These are phyloP conservation scores for Alopecurus myosuroides DNA, from an alignment of 176 grass and related monocot species.

Conservation along the genomic window DNA sequence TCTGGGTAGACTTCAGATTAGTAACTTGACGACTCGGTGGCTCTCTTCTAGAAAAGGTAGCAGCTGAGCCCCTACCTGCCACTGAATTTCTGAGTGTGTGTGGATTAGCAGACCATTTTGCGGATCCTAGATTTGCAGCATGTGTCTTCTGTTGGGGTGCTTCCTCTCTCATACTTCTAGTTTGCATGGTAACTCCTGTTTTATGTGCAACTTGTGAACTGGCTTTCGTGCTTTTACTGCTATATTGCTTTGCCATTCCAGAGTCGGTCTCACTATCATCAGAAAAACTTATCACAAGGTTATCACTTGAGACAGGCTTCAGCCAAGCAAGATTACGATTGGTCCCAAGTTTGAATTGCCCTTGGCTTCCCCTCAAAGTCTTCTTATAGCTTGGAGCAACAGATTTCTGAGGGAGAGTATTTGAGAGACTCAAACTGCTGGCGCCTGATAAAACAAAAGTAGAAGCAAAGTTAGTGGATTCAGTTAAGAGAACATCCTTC, in stretches of 20 bases:
- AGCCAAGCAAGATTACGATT: constrained; percentile 75
- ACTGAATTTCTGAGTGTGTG: constrained; percentile 33
- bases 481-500: constrained; percentile 6
- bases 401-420: constrained; percentile 34
- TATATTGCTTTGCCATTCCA: constrained; percentile 37
- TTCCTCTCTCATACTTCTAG: constrained; percentile 26
- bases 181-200: constrained; percentile 22
- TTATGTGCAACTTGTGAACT: constrained; percentile 34
- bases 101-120: constrained; percentile 21
- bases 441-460: constrained; percentile 39
- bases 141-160: constrained; percentile 17
- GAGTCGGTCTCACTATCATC: constrained; percentile 74
- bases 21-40: constrained; percentile 34
- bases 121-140: constrained; percentile 39
- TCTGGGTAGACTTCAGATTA: constrained; percentile 34
- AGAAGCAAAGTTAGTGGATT: neutral
- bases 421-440: constrained; percentile 33
- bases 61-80: constrained; percentile 25
- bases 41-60: constrained; percentile 45
- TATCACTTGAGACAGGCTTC: constrained; percentile 64
- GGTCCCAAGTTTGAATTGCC: constrained; percentile 56
- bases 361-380: constrained; percentile 42
- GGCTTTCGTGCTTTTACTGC: constrained; percentile 24
- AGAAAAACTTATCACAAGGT: constrained; percentile 91
- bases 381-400: constrained; percentile 49